Conservation (phyloP, 2,329 filamentous ascomycete species). For the Penicillium concentricum region DNA sequence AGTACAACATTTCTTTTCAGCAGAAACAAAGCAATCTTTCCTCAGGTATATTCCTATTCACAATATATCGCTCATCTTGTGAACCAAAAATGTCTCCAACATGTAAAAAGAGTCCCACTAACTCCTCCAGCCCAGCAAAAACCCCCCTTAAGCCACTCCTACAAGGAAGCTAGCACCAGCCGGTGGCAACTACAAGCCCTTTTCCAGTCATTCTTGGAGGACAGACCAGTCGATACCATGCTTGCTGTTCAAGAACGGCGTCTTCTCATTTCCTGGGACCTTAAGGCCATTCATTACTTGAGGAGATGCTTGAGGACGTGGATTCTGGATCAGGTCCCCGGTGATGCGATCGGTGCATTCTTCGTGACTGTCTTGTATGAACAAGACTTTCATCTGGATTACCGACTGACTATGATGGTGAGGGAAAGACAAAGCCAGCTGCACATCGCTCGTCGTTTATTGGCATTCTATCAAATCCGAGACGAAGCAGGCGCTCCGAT, state of each 20-base stretch:
- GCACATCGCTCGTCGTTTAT: background rate
- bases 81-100: background rate
- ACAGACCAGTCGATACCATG: background rate
- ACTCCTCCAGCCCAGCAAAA: background rate
- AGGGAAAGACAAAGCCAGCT: background rate
- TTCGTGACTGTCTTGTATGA: background rate
- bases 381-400: conserved; percentile 3
- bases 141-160: background rate
- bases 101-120: background rate
- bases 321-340: background rate
- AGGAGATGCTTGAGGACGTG: background rate
- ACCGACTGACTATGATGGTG: conserved; percentile 1
- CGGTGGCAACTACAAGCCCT: background rate
- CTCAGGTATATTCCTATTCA: background rate
- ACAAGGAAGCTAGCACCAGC: background rate
- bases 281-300: background rate
- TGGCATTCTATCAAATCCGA: conserved; percentile 2
- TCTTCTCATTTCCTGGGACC: conserved; percentile 4
- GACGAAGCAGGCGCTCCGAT: background rate
- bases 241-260: background rate
- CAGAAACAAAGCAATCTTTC: background rate
- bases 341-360: conserved; percentile 5
- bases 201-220: background rate
- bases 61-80: background rate
- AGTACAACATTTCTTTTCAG: background rate